These are phyloP conservation scores for Moelleriella libera DNA, from an alignment of 2,329 filamentous ascomycete genomes.

Conservation along the genomic window DNA sequence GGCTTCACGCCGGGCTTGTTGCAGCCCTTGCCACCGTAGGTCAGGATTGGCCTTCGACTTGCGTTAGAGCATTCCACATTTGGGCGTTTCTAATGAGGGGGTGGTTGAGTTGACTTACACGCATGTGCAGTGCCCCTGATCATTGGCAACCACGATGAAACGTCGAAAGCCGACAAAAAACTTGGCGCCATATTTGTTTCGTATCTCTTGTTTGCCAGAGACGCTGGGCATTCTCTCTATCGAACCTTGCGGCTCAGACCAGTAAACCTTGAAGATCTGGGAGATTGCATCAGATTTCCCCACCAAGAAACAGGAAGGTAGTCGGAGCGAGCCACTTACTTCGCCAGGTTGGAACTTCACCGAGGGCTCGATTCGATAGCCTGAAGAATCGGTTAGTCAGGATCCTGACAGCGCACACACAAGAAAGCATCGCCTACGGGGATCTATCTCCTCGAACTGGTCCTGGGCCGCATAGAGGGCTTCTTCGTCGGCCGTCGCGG, in stretches of 20 bases:
- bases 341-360: constrained; percentile 24
- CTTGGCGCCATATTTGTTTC: constrained; percentile 18
- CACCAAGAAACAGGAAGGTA: neutral
- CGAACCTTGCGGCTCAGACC: constrained; percentile 35
- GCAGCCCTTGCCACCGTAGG: constrained; percentile 38
- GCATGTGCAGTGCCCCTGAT: constrained; percentile 38
- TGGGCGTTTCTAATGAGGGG: too few relatives aligned
- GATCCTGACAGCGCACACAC: neutral
- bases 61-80: too few relatives aligned
- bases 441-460: constrained; percentile 16
- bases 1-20: constrained; percentile 38
- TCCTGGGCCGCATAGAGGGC: neutral
- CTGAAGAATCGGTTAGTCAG: constrained; percentile 10
- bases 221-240: constrained; percentile 14
- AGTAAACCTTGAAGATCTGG: constrained; percentile 39
- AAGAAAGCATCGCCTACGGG: constrained; percentile 16
- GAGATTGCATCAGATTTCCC: constrained; percentile 1
- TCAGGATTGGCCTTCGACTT: constrained; percentile 34
- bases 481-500: neutral
- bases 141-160: constrained; percentile 38
- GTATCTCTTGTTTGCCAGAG: constrained; percentile 18
- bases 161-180: constrained; percentile 37
- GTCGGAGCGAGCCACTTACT: constrained; percentile 12
- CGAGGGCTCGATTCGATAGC: constrained; percentile 24
- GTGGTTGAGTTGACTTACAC: constrained; percentile 24